Evolutionary conservation across 2,329 filamentous ascomycete species (phyloP).

Genomic region (Fusarium newnesense): DNA sequence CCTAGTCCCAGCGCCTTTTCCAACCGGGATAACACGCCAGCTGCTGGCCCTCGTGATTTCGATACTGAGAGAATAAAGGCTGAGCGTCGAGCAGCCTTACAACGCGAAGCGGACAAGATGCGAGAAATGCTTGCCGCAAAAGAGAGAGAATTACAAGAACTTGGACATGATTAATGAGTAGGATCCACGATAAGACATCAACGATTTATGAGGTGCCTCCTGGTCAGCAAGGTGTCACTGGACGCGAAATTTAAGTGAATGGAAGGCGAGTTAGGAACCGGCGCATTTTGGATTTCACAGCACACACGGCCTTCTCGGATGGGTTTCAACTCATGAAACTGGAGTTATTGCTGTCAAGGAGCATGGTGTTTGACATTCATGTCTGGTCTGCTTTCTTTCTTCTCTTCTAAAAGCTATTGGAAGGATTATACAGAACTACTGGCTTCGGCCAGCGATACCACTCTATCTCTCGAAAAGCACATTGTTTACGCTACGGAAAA

Average conservation of each 20-base stretch:
- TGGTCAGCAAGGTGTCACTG: slow-evolving; percentile 39
- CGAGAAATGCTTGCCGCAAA: slow-evolving; percentile 77
- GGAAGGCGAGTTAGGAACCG: slow-evolving; percentile 23
- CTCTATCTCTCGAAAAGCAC: slow-evolving; percentile 12
- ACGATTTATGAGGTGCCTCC: slow-evolving; percentile 42
- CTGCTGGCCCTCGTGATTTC: slow-evolving; percentile 38
- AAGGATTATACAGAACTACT: slow-evolving; percentile 30
- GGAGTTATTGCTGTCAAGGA: slow-evolving; percentile 19
- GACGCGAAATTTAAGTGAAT: slow-evolving; percentile 25
- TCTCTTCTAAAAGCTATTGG: slow-evolving; percentile 10
- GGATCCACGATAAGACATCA: slow-evolving; percentile 29
- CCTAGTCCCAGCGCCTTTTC: slow-evolving; percentile 55
- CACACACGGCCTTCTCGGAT: slow-evolving; percentile 10
- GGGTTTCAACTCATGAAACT: slow-evolving; percentile 16
- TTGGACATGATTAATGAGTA: slow-evolving; percentile 44
- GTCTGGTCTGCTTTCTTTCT: slow-evolving; percentile 24
- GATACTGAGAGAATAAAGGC: slow-evolving; percentile 65
- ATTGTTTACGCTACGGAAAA: slow-evolving; percentile 13
- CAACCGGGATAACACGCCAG: slow-evolving; percentile 45
- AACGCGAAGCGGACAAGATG: slow-evolving; percentile 81
- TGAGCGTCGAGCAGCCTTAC: slow-evolving; percentile 72
- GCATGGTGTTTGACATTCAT: slow-evolving; percentile 21
- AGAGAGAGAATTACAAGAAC: slow-evolving; percentile 71
- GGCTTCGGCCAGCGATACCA: slow-evolving; percentile 15
- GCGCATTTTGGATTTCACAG: slow-evolving; percentile 44